Evolutionary conservation across 2,329 filamentous ascomycete species (phyloP).

Genomic region (Alternaria sp.): DNA sequence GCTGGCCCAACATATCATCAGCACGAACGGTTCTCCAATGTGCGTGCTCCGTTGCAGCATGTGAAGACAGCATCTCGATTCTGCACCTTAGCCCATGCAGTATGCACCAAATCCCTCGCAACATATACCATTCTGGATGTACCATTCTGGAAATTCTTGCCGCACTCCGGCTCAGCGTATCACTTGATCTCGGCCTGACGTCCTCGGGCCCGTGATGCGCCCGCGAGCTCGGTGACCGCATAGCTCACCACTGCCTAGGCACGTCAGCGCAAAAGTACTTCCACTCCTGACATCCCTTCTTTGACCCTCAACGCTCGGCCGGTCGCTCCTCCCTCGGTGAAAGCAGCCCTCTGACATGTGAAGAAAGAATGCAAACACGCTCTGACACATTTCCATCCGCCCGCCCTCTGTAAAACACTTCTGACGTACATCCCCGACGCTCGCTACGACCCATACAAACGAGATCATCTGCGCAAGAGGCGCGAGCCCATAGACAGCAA

Average conservation of each 20-base stretch:
- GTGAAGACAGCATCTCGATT: slow-evolving; percentile 4
- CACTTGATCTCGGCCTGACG: slow-evolving; percentile 27
- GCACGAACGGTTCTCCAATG: background rate
- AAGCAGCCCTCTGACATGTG: slow-evolving; percentile 15
- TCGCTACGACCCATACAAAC: background rate
- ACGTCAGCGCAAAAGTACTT: slow-evolving; percentile 2
- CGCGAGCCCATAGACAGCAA: slow-evolving; percentile 36
- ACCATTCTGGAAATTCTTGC: background rate
- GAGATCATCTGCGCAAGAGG: background rate
- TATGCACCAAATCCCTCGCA: background rate
- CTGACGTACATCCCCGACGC: slow-evolving; percentile 3
- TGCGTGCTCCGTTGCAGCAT: slow-evolving; percentile 6
- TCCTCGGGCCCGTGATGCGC: slow-evolving; percentile 14
- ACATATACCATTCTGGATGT: background rate
- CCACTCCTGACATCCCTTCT: background rate
- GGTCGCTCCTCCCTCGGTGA: background rate
- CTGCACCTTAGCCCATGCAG: background rate
- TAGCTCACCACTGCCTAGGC: slow-evolving; percentile 6
- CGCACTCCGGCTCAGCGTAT: slow-evolving; percentile 27
- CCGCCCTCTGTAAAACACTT: background rate
- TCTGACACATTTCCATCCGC: background rate
- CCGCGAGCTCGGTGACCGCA: slow-evolving; percentile 18
- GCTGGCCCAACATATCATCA: slow-evolving; percentile 12
- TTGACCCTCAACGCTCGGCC: background rate
- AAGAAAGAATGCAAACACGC: background rate